Percentiles rank a stretch among this genome's conserved stretches.
phyloP scores from a whole-genome alignment of 148 eudicot genomes.

The Camellia granthamiana region DNA sequence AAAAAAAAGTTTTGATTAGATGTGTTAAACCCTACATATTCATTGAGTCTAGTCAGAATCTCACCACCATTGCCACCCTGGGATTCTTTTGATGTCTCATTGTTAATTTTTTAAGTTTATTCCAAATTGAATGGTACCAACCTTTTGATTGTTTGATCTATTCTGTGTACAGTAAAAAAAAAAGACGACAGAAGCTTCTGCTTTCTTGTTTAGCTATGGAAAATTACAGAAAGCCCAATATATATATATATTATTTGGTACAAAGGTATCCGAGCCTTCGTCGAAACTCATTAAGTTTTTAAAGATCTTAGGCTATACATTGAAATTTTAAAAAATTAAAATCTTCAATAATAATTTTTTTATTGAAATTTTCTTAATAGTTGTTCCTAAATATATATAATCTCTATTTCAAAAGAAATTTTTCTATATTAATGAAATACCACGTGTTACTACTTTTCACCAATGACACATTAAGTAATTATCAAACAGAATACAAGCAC shows the following conservation, averaged over 20 bases:
- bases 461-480: no score
- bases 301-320: no score
- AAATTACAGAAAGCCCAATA: conserved; percentile 9
- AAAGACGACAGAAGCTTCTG: conserved; percentile 45
- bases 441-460: no score
- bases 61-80: conserved; percentile 53
- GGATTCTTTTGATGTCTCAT: conserved; percentile 35
- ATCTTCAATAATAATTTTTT: no score
- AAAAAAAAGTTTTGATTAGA: neutral
- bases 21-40: conserved; percentile 27
- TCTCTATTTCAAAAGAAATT: no score
- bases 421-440: no score
- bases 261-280: neutral
- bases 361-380: no score
- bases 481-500: no score
- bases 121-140: conserved; percentile 13
- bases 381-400: no score
- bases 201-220: conserved; percentile 23
- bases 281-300: no score
- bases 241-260: no score
- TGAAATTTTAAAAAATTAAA: no score
- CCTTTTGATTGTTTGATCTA: neutral
- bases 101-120: neutral
- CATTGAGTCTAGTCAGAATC: conserved; percentile 55
- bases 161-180: conserved; percentile 15